Conservation (phyloP, 148 eudicot species). For the Rhododendron molle region DNA sequence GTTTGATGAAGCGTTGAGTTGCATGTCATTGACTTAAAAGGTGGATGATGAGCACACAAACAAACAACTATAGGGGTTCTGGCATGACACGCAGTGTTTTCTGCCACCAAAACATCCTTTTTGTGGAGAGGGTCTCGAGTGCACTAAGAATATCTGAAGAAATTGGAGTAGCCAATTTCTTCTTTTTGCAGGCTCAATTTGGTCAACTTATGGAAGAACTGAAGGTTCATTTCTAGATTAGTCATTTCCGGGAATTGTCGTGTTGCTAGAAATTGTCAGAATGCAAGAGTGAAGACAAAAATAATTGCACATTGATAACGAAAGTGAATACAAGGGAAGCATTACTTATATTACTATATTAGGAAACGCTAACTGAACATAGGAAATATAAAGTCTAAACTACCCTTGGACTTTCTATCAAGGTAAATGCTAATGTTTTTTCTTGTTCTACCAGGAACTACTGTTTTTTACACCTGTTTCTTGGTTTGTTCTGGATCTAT, state of each 20-base stretch:
- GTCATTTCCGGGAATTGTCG: neutral
- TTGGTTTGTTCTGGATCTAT: neutral
- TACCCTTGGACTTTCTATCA: neutral
- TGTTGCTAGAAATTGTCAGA: neutral
- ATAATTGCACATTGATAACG: neutral
- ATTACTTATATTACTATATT: neutral
- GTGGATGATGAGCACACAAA: neutral
- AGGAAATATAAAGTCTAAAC: neutral
- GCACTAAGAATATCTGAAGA: neutral
- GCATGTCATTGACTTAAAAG: neutral
- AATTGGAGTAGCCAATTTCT: neutral
- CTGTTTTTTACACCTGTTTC: neutral
- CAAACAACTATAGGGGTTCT: neutral
- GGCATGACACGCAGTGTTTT: neutral
- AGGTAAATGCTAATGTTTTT: neutral
- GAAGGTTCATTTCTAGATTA: neutral
- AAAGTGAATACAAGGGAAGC: neutral
- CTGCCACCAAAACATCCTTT: constrained; percentile 2
- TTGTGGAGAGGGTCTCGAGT: neutral
- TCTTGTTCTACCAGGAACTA: neutral
- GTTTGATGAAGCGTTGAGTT: neutral
- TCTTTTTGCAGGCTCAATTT: neutral
- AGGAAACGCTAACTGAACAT: neutral
- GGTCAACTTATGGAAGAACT: neutral
- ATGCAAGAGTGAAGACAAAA: neutral